Evolutionary conservation across 2,329 filamentous ascomycete species (phyloP).

Genomic region (Cladobotryum protrusum): DNA sequence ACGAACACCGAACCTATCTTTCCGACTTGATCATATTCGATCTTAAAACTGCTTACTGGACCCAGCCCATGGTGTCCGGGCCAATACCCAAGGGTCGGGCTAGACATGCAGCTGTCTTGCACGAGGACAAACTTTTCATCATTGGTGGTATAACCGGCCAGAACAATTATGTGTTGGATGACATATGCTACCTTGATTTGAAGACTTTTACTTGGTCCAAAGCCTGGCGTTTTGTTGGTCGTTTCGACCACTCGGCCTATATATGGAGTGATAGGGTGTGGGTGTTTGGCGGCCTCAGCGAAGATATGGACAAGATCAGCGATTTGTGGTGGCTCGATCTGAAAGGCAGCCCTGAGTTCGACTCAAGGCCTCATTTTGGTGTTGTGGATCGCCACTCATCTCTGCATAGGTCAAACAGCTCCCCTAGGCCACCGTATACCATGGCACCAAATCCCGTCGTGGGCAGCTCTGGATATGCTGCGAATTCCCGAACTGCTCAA

Average conservation of each 20-base stretch:
- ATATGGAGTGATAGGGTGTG: slow-evolving; percentile 88
- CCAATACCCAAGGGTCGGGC: slow-evolving; percentile 84
- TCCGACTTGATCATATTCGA: slow-evolving; percentile 96
- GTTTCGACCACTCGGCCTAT: slow-evolving; percentile 93
- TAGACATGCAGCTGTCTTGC: slow-evolving; percentile 85
- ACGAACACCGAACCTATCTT: slow-evolving; percentile 92
- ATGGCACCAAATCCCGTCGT: slow-evolving; percentile 45
- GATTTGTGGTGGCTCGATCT: slow-evolving; percentile 98
- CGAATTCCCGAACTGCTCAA: slow-evolving; percentile 61
- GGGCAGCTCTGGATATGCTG: slow-evolving; percentile 58
- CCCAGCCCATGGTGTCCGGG: slow-evolving; percentile 79
- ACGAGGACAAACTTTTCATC: slow-evolving; percentile 95
- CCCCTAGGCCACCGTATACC: slow-evolving; percentile 47
- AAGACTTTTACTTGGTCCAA: slow-evolving; percentile 98
- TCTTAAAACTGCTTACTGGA: slow-evolving; percentile 90
- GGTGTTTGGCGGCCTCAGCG: slow-evolving; percentile 92
- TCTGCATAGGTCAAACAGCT: slow-evolving; percentile 38
- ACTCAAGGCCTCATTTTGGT: slow-evolving; percentile 57
- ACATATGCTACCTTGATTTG: slow-evolving; percentile 92
- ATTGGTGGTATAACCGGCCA: slow-evolving; percentile 93
- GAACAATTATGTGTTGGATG: slow-evolving; percentile 86
- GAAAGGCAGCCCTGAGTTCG: slow-evolving; percentile 81
- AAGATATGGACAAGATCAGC: slow-evolving; percentile 94
- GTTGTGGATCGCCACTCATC: slow-evolving; percentile 42
- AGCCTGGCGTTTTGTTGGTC: slow-evolving; percentile 88